phyloP scores from a whole-genome alignment of 768 basidiomycete species.

The Lyophyllum shimeji region DNA sequence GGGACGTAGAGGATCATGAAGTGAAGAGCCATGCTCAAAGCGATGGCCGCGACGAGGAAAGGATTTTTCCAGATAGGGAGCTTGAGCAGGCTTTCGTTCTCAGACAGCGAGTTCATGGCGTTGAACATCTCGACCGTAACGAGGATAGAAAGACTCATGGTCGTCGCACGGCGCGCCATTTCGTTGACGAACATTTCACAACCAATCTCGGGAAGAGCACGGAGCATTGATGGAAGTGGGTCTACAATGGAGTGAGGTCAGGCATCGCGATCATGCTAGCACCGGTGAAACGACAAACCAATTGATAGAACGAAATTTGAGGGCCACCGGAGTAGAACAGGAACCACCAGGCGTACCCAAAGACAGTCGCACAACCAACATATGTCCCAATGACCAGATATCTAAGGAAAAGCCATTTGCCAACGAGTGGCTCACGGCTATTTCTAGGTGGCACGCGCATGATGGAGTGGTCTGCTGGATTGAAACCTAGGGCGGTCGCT shows the following conservation, averaged over 20 bases:
- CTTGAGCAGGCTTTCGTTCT: conserved; percentile 89
- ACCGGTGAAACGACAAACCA: conserved; percentile 54
- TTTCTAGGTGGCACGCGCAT: conserved; percentile 94
- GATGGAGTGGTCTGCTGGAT: conserved; percentile 94
- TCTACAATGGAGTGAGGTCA: conserved; percentile 43
- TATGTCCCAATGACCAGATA: conserved; percentile 94
- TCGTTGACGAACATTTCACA: conserved; percentile 94
- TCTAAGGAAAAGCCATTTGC: conserved; percentile 93
- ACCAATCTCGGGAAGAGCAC: conserved; percentile 85
- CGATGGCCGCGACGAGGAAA: conserved; percentile 86
- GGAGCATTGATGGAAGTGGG: conserved; percentile 94
- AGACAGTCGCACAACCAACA: conserved; percentile 93
- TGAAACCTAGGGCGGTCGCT: conserved; percentile 96
- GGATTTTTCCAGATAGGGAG: conserved; percentile 95
- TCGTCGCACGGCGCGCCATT: conserved; percentile 86
- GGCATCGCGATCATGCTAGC: not conserved
- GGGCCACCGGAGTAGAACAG: conserved; percentile 87
- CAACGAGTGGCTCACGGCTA: conserved; percentile 87
- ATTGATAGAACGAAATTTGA: conserved; percentile 89
- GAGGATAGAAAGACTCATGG: conserved; percentile 94
- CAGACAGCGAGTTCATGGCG: conserved; percentile 96
- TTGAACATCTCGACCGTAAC: conserved; percentile 98
- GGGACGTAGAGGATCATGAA: conserved; percentile 93
- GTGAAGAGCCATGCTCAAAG: conserved; percentile 90
- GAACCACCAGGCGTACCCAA: conserved; percentile 99